Conservation (phyloP, 768 basidiomycete species). For the Xerocomus brunneocitrinus region DNA sequence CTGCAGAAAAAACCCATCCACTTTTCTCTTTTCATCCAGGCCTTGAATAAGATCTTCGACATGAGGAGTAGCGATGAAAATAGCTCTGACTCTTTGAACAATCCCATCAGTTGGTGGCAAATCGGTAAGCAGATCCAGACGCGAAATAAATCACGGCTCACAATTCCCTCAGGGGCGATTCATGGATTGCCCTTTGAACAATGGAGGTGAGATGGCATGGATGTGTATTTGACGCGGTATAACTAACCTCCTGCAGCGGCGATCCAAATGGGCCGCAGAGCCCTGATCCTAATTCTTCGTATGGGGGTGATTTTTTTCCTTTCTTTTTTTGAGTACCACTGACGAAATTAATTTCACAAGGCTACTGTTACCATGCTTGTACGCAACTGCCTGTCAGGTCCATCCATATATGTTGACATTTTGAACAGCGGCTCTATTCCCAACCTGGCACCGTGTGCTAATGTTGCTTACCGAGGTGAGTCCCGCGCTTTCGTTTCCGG, state of each 20-base stretch:
- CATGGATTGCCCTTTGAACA: conserved; percentile 15
- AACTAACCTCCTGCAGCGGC: conserved; percentile 9
- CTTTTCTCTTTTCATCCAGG: conserved; percentile 19
- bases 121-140: conserved; percentile 3
- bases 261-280: conserved; percentile 12
- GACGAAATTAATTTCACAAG: conserved; percentile 4
- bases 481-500: background rate
- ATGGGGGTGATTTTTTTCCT: conserved; percentile 4
- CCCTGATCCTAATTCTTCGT: conserved; percentile 1
- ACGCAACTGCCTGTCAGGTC: background rate
- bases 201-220: conserved; percentile 14
- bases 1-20: conserved; percentile 9
- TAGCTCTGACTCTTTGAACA: conserved; percentile 7
- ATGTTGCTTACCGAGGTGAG: conserved; percentile 13
- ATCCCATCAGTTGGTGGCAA: conserved; percentile 21
- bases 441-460: conserved; percentile 19
- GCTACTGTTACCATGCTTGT: conserved; percentile 21
- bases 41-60: conserved; percentile 2
- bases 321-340: background rate
- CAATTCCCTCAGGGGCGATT: conserved; percentile 5
- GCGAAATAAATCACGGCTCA: background rate
- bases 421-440: conserved; percentile 18
- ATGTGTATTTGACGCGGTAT: background rate
- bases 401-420: background rate
- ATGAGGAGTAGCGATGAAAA: background rate